Evolutionary conservation across 2,329 filamentous ascomycete genomes (phyloP).

Genomic region (Cladosporium sp.): DNA sequence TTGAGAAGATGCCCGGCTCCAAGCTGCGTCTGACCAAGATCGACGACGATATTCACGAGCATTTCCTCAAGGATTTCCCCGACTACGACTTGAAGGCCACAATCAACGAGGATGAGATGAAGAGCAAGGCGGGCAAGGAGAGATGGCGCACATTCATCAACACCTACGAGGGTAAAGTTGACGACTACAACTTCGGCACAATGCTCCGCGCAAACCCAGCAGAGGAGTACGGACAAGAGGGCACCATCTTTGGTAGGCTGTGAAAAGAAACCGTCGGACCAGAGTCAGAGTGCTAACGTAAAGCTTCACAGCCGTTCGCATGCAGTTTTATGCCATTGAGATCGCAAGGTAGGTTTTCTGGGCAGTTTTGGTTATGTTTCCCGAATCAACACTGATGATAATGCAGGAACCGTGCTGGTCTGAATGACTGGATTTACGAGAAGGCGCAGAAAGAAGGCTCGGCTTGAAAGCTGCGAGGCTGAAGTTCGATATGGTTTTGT

Average conservation of each 20-base stretch:
- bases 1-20: conserved; percentile 87
- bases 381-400: conserved; percentile 6
- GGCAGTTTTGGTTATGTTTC: not conserved
- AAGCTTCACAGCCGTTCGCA: conserved; percentile 53
- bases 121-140: conserved; percentile 93
- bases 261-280: not conserved
- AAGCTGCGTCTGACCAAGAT: conserved; percentile 84
- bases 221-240: conserved; percentile 79
- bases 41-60: conserved; percentile 90
- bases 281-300: not conserved
- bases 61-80: conserved; percentile 83
- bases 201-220: conserved; percentile 77
- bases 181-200: conserved; percentile 97
- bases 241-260: conserved; percentile 79
- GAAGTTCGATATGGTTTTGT: not conserved
- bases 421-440: conserved; percentile 98
- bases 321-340: conserved; percentile 81
- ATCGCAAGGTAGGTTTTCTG: conserved; percentile 56
- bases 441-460: conserved; percentile 52
- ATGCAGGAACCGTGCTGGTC: conserved; percentile 69
- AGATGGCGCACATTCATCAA: conserved; percentile 93
- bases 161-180: conserved; percentile 88
- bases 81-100: conserved; percentile 81
- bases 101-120: conserved; percentile 91
- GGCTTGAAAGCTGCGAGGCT: not conserved